Evolutionary conservation across 2,329 filamentous ascomycete species (phyloP).

Genomic region (Sporothrix euskadiensis): DNA sequence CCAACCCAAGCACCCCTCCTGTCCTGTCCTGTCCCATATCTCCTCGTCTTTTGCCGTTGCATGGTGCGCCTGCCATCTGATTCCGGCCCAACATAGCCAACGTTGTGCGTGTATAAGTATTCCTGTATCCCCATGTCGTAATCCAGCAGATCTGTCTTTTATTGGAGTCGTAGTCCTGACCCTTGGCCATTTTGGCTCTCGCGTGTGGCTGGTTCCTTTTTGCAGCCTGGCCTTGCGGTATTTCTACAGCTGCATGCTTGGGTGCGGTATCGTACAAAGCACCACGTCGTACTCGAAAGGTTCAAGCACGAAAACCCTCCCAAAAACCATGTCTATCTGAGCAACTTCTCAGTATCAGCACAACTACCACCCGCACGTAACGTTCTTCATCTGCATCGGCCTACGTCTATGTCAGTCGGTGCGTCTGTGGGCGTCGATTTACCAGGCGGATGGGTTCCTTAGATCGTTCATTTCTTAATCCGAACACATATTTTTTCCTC

Average conservation of each 20-base stretch:
- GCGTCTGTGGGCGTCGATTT: background rate
- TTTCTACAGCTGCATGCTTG: background rate
- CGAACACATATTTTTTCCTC: background rate
- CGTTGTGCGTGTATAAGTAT: background rate
- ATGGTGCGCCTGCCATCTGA: background rate
- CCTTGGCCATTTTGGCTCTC: background rate
- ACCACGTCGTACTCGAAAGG: background rate
- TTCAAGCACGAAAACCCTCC: background rate
- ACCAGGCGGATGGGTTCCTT: constrained; percentile 6
- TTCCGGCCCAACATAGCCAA: background rate
- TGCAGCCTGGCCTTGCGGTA: constrained; percentile 9
- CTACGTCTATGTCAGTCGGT: background rate
- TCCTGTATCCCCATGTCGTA: background rate
- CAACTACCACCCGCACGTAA: background rate
- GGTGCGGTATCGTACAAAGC: background rate
- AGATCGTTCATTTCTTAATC: constrained; percentile 14
- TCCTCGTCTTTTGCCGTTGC: background rate
- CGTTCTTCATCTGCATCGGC: background rate
- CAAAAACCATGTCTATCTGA: background rate
- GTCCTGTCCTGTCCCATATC: background rate
- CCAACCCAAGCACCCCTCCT: background rate
- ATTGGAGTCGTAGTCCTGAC: background rate
- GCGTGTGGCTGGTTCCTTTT: background rate
- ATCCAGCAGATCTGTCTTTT: background rate
- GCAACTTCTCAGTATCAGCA: background rate